Evolutionary conservation across 805 yeast species (phyloP), one percentile per base, ranked within the genome.

Genomic region (Starmerella sirachaensis): DNA sequence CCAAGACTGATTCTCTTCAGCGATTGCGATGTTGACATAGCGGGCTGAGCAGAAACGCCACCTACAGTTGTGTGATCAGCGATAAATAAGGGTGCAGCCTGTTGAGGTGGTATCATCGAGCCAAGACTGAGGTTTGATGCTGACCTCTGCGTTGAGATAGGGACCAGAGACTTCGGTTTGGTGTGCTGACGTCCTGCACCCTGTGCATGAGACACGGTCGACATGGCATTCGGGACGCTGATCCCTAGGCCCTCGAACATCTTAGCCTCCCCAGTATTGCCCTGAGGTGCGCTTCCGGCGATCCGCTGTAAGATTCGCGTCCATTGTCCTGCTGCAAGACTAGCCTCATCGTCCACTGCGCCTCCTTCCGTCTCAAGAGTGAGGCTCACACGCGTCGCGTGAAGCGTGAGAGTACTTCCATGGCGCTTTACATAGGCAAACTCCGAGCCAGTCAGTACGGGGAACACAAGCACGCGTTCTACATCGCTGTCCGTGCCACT

Each of bases 391-490:
- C 40, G 35, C 14, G 32, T 12, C 18, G 51, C 43, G 12, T 33
- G 34, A 23, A 47, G 25, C n/a, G 45, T 42, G 4, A 47, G 24
- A 2, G 33, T 26, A 29, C 40, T 37, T 12, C 51, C 51, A 25
- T 46, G 50, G 10, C 51, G 50, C 30, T 37, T 42, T 21, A 46
- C 40, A 14, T 31, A 38, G 17, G 42, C 40, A 29, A 47, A 45
- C 28, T 35, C 40, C 5, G 41, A 27, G 1, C 50, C 47, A 2
- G n/a, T 12, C 22, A 47, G 17, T 10, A 40, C 23, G 3, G 49
- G 51, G 28, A 47, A 47, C 21, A 40, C 25, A 10, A 47, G 37
- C 18, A 26, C 22, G 19, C 27, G 25, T 19, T 33, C 37, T 18
- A 18, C 23, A 1, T 29, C 35, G 14, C 17, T 17, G 29, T 32